Conservation (phyloP, 768 basidiomycete genomes). For the Termitomyces sp. region DNA sequence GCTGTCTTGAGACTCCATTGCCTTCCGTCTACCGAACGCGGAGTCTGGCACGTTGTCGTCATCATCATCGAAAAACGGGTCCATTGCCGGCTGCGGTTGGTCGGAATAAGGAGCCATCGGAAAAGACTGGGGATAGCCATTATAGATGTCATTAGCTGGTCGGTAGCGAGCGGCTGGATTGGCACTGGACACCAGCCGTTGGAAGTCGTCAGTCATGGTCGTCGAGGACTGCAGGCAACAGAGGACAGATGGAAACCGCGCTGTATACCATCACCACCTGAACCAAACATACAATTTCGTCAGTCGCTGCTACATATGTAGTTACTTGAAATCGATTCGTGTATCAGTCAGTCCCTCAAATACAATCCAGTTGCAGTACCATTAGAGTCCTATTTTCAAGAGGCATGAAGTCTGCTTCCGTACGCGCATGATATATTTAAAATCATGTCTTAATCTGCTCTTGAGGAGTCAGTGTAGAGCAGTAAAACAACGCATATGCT, state of each 20-base stretch:
- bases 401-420: neutral
- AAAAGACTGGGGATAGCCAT: slow-evolving; percentile 56
- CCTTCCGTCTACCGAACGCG: slow-evolving; percentile 48
- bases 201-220: slow-evolving; percentile 67
- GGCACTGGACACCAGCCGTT: slow-evolving; percentile 63
- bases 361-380: neutral
- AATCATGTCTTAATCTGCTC: neutral
- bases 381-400: neutral
- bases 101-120: slow-evolving; percentile 34
- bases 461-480: neutral
- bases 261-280: slow-evolving; percentile 5
- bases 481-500: neutral
- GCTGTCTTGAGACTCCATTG: slow-evolving; percentile 50
- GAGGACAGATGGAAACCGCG: too few relatives aligned
- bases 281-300: slow-evolving; percentile 8
- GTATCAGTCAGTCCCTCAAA: too few relatives aligned
- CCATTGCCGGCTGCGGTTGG: slow-evolving; percentile 47
- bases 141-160: slow-evolving; percentile 48
- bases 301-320: too few relatives aligned
- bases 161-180: slow-evolving; percentile 59
- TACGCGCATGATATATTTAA: neutral
- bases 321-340: neutral
- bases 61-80: slow-evolving; percentile 89
- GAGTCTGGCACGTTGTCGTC: slow-evolving; percentile 68
- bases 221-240: slow-evolving; percentile 7